These are phyloP conservation scores for Chernovozyma aurita DNA, from an alignment of 1,139 yeast genomes.

Conservation along the genomic window DNA sequence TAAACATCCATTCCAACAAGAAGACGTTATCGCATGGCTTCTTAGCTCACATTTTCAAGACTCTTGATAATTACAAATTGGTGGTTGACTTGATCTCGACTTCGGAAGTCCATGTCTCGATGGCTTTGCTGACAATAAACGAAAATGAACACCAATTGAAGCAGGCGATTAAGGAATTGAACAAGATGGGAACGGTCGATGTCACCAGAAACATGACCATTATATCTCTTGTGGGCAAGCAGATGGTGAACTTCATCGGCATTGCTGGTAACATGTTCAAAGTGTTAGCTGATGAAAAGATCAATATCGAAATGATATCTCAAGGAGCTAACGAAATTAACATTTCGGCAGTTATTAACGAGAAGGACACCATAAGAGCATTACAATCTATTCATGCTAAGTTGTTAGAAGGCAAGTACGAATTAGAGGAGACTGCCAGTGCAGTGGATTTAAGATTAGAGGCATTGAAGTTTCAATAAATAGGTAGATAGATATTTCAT, in stretches of 20 bases:
- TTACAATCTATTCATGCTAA: slow-evolving; percentile 79
- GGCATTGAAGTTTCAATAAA: slow-evolving; percentile 20
- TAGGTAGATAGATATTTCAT: slow-evolving; percentile 8
- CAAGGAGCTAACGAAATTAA: slow-evolving; percentile 98
- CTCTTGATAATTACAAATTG: slow-evolving; percentile 75
- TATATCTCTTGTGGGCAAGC: slow-evolving; percentile 90
- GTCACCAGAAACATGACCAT: slow-evolving; percentile 85
- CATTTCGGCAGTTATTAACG: slow-evolving; percentile 90
- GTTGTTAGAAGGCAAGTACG: slow-evolving; percentile 48
- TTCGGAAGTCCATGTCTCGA: slow-evolving; percentile 95
- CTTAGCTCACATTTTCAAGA: slow-evolving; percentile 83
- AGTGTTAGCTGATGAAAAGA: slow-evolving; percentile 84
- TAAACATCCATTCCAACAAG: slow-evolving; percentile 90
- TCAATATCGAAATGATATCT: slow-evolving; percentile 95
- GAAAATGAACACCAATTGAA: slow-evolving; percentile 60
- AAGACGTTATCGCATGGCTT: slow-evolving; percentile 93
- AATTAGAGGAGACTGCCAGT: slow-evolving; percentile 23
- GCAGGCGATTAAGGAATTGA: slow-evolving; percentile 71
- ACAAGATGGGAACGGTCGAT: slow-evolving; percentile 82
- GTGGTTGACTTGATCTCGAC: slow-evolving; percentile 96
- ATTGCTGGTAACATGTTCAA: slow-evolving; percentile 97
- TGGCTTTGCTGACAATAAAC: slow-evolving; percentile 80
- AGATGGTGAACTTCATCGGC: slow-evolving; percentile 95
- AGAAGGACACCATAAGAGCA: slow-evolving; percentile 78
- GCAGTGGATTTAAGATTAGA: slow-evolving; percentile 38